Evolutionary conservation across 2,329 filamentous ascomycete genomes (phyloP).

Genomic region (Pseudogymnoascus sp.): DNA sequence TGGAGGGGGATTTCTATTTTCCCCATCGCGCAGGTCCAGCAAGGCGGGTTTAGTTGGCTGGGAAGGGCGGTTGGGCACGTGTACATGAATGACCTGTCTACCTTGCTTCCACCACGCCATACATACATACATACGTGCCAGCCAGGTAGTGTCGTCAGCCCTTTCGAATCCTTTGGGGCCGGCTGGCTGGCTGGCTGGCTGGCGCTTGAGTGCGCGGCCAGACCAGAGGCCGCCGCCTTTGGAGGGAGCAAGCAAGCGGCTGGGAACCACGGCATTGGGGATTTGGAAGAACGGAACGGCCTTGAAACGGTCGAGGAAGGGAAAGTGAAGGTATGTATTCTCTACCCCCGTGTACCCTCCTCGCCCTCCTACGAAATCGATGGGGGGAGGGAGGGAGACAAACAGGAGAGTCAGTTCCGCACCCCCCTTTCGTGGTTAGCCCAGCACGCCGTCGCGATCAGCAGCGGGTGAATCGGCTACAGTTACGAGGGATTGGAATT

Average conservation of each 20-base stretch:
- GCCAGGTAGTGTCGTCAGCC: background rate
- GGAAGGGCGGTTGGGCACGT: slow-evolving; percentile 2
- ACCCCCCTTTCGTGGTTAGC: background rate
- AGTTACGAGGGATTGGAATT: background rate
- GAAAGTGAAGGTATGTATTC: background rate
- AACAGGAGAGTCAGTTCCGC: background rate
- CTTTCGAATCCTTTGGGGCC: background rate
- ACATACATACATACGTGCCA: background rate
- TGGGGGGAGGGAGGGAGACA: background rate
- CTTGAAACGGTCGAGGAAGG: background rate
- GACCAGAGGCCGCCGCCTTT: background rate
- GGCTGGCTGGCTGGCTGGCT: background rate
- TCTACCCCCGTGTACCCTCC: background rate
- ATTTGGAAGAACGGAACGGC: background rate
- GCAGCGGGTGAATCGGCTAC: background rate
- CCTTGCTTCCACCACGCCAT: background rate
- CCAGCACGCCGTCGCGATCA: background rate
- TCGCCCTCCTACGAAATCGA: background rate
- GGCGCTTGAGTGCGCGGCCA: background rate
- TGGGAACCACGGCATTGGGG: background rate
- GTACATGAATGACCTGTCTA: background rate
- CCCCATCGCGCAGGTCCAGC: too few relatives aligned
- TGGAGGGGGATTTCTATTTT: background rate
- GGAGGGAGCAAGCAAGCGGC: background rate
- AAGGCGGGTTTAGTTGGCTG: background rate